Conservation (phyloP, 2,329 filamentous ascomycete species). For the Bipolaris zeicola region DNA sequence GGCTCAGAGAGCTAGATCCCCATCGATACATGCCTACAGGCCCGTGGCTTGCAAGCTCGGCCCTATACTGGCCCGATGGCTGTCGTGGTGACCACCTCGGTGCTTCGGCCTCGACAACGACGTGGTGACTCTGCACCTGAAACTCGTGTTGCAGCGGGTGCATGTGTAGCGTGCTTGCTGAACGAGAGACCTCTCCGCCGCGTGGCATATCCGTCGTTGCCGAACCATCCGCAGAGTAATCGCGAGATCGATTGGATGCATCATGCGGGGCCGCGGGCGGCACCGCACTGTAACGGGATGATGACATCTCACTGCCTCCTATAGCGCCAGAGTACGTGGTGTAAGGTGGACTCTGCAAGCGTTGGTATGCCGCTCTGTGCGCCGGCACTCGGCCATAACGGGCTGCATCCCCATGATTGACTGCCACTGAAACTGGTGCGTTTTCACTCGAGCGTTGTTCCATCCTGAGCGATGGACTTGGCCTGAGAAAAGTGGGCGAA, state of each 20-base stretch:
- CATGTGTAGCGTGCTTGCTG: conserved; percentile 13
- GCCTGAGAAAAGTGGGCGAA: conserved; percentile 9
- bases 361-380: conserved; percentile 24
- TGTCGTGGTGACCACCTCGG: conserved; percentile 11
- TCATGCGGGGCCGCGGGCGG: conserved; percentile 17
- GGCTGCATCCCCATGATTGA: background rate
- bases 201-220: background rate
- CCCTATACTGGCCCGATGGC: conserved; percentile 8
- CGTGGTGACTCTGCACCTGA: background rate
- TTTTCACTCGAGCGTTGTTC: conserved; percentile 35
- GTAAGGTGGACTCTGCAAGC: conserved; percentile 16
- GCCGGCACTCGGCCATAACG: conserved; percentile 20
- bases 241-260: conserved; percentile 17
- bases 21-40: conserved; percentile 1
- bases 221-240: background rate
- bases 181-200: conserved; percentile 10
- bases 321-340: conserved; percentile 7
- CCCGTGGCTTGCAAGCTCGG: background rate
- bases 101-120: background rate
- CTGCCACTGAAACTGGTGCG: conserved; percentile 11
- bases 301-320: background rate
- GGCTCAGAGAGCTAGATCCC: background rate
- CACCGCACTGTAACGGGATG: conserved; percentile 20
- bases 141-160: background rate
- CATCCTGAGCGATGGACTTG: conserved; percentile 5